A percentile compares a stretch with the other conserved stretches of the same genome.
phyloP scores from a whole-genome alignment of 2,329 filamentous ascomycete species.

The Talaromyces sp. region DNA sequence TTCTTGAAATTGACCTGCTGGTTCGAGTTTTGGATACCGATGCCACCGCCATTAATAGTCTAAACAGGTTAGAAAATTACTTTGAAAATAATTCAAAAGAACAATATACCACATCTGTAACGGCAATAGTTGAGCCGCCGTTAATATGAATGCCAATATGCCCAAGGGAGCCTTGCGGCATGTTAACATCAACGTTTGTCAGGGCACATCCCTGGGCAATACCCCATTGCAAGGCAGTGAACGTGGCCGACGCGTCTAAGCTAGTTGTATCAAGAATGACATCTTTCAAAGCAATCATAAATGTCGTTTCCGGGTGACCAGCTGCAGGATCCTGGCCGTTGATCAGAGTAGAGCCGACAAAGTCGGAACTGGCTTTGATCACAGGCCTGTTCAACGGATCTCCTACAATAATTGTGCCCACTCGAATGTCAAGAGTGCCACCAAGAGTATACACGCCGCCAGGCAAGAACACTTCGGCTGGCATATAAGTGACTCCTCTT shows the following conservation, averaged over 20 bases:
- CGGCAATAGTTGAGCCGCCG: constrained; percentile 12
- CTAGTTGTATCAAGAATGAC: constrained; percentile 34
- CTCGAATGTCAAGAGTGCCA: constrained; percentile 21
- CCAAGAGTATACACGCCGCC: constrained; percentile 25
- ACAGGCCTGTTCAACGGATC: constrained; percentile 42
- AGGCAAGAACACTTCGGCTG: constrained; percentile 27
- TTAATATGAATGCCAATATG: constrained; percentile 30
- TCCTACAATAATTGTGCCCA: constrained; percentile 35
- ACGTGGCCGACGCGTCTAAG: constrained; percentile 19
- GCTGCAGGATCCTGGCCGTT: constrained; percentile 40
- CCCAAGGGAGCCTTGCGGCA: constrained; percentile 26
- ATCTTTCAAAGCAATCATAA: constrained; percentile 36
- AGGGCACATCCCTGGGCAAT: constrained; percentile 36
- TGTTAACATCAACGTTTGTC: constrained; percentile 34
- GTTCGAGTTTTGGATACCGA: constrained; percentile 28
- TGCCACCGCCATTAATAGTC: constrained; percentile 22
- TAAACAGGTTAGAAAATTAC: not conserved
- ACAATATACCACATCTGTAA: constrained; percentile 22
- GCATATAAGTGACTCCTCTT: constrained; percentile 16
- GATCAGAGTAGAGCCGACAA: constrained; percentile 52
- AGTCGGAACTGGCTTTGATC: constrained; percentile 49
- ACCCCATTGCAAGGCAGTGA: constrained; percentile 36
- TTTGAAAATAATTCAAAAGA: not conserved
- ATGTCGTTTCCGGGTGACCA: constrained; percentile 26
- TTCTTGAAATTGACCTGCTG: constrained; percentile 41